Conservation (phyloP, 2,329 filamentous ascomycete species). For the Pseudogymnoascus sp. region DNA sequence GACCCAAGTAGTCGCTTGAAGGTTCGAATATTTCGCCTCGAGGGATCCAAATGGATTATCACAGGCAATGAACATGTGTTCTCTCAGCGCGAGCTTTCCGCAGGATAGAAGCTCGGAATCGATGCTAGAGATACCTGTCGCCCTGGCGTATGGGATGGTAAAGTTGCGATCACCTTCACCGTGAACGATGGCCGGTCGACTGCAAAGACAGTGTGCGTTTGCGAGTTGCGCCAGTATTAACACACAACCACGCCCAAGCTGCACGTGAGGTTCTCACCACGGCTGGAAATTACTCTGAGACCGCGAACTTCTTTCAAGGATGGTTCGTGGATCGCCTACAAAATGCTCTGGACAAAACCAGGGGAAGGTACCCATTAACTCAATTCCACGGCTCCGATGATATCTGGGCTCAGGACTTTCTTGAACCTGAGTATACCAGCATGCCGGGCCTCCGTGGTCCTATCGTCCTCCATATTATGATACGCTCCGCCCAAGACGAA, state of each 20-base stretch:
- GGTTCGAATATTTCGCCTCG: not conserved
- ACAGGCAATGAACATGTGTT: not conserved
- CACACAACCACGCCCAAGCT: slow-evolving; percentile 31
- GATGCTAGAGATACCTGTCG: not conserved
- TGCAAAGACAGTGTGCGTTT: slow-evolving; percentile 26
- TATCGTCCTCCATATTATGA: slow-evolving; percentile 12
- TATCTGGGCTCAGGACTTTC: slow-evolving; percentile 33
- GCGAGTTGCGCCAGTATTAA: slow-evolving; percentile 31
- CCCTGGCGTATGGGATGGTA: not conserved
- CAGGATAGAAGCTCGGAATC: not conserved
- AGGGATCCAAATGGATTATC: not conserved
- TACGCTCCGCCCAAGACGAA: slow-evolving; percentile 4
- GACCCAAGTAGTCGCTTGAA: not conserved
- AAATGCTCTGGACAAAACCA: slow-evolving; percentile 11
- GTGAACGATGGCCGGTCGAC: not conserved
- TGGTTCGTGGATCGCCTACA: not conserved
- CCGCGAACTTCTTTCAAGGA: not conserved
- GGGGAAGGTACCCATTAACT: not conserved
- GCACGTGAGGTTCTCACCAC: slow-evolving; percentile 23
- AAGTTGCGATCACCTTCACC: not conserved
- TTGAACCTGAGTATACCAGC: slow-evolving; percentile 32
- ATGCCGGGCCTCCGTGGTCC: slow-evolving; percentile 31
- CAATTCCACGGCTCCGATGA: slow-evolving; percentile 24
- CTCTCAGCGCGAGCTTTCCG: not conserved
- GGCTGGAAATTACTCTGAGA: slow-evolving; percentile 19